Base-by-base conservation (phyloP, 768 basidiomycete species). In the Mycena indigotica region DNA sequence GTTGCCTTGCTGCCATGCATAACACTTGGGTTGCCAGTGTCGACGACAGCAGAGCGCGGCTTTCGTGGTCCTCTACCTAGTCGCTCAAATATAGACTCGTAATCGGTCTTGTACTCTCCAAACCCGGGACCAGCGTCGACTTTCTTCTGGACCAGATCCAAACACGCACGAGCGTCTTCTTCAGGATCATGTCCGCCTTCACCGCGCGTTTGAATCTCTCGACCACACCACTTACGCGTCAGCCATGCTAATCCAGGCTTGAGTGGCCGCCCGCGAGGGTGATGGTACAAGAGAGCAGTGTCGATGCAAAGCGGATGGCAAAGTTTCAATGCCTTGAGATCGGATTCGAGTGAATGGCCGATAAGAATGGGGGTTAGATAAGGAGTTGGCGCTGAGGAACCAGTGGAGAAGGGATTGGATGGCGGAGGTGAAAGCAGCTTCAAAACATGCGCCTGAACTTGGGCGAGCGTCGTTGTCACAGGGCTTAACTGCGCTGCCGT, bases 241-340 rank as follows among this genome's bases (percentile, higher is more conserved):
- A 99, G 84, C 94, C 94, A 98, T n/a, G 95, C 95, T 5, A 99
- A 81, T 1, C 92, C 93, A 0, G 96, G 93, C 73, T 98, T 98
- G 60, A 93, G 84, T 0, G 96, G 95, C 38, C 93, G 84, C 1
- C 96, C 95, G 19, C 93, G 87, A 0, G 96, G 93, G 73, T 99
- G 96, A 68, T 95, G 90, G 74, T 87, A 99, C 10, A 89, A 70
- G 4, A 99, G 68, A 0, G 94, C 91, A 2, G 96, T 98, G 68
- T 99, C 96, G 66, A 98, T 91, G 67, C 93, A 93, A 50, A 82
- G 76, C 0, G 94, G 86, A 66, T 98, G 95, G 62, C 86, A 84
- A 30, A 96, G 81, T 63, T 91, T 92, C 58, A 99, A 83, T 0
- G 93, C 93, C 63, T 84, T 84, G 28, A 99, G 82, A 67, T 99